Base-by-base conservation (phyloP, 495 filamentous ascomycete species). In the Penicillium pulvis region DNA sequence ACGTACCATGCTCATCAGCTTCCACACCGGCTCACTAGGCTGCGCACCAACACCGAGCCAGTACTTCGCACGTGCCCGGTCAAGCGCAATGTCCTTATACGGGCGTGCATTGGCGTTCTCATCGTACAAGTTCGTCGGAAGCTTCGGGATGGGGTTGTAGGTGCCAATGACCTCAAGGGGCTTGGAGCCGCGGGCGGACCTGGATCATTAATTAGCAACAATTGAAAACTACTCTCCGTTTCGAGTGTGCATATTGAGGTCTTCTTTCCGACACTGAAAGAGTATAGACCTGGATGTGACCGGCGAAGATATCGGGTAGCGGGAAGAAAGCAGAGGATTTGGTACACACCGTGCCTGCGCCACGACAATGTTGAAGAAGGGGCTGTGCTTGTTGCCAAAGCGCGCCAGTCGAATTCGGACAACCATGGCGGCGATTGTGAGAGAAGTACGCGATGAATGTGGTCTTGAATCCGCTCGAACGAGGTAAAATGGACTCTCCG, bases 11-110 rank as follows among this genome's bases (percentile, higher is more conserved):
- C 79, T 79, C 73, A 98, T 73, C 63, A 98, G 67, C 75, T 92
- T 81, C 94, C 92, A 95, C 28, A 87, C 89, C 4, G 89, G 83
- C 62, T 97, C 90, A 62, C 87, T 92, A 28, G 94, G 93, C 75
- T 98, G 94, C 41, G 94, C 94, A 4, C 94, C 94, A 10, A 97
- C 93, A 70, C 94, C 94, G 14, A 98, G 78, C 94, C 94, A 98
- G 76, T 98, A 98, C 73, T 89, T 87, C 53, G 93, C 89, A 48
- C 94, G 80, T 52, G 82, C 73, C 1, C 80, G 80, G 78, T 98
- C 94, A 3, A 98, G 80, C 55, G 90, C 85, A 65, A 98, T 89
- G 55, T 98, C 93, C 74, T 98, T 98, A 72, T 85, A 87, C 58
- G 87, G 79, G 54, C 83, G 85, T 28, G 74, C 65, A 28, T 55